Evolutionary conservation across 768 basidiomycete species (phyloP).

Genomic region (Leccinum subtestaceum): DNA sequence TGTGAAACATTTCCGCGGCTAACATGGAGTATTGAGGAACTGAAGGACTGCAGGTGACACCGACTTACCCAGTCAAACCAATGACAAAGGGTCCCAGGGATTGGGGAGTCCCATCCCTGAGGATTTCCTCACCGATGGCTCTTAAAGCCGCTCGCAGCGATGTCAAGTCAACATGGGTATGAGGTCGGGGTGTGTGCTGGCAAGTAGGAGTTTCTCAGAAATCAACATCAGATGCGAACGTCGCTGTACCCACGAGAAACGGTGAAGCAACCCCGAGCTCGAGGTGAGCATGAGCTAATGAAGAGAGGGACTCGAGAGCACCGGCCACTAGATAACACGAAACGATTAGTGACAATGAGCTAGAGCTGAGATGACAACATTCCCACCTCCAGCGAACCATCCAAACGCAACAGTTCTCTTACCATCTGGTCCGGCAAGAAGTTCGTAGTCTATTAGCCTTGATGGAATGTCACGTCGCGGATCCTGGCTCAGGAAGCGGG

Average conservation of each 20-base stretch:
- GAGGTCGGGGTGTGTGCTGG: conserved; percentile 74
- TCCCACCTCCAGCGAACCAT: conserved; percentile 84
- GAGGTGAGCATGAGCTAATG: conserved; percentile 77
- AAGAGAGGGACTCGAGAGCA: conserved; percentile 73
- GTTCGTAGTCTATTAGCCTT: conserved; percentile 81
- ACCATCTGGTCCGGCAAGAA: conserved; percentile 59
- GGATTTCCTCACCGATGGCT: conserved; percentile 55
- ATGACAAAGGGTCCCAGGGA: conserved; percentile 74
- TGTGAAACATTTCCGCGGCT: conserved; percentile 82
- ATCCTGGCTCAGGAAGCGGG: conserved; percentile 51
- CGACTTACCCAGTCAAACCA: conserved; percentile 73
- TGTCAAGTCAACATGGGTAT: conserved; percentile 60
- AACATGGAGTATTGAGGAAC: neutral
- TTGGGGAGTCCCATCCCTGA: conserved; percentile 54
- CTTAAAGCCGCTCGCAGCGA: conserved; percentile 52
- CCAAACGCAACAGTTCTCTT: conserved; percentile 88
- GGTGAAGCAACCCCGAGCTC: conserved; percentile 79
- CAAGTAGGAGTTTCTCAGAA: neutral
- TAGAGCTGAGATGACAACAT: neutral
- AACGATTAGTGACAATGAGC: neutral
- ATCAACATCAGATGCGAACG: neutral
- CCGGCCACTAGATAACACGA: conserved; percentile 61
- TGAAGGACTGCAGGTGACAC: neutral
- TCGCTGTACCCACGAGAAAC: conserved; percentile 58
- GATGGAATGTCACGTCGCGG: conserved; percentile 32